Base-by-base conservation (phyloP, 164 flowering plant genomes). In the Chloranthus sessilifolius region DNA sequence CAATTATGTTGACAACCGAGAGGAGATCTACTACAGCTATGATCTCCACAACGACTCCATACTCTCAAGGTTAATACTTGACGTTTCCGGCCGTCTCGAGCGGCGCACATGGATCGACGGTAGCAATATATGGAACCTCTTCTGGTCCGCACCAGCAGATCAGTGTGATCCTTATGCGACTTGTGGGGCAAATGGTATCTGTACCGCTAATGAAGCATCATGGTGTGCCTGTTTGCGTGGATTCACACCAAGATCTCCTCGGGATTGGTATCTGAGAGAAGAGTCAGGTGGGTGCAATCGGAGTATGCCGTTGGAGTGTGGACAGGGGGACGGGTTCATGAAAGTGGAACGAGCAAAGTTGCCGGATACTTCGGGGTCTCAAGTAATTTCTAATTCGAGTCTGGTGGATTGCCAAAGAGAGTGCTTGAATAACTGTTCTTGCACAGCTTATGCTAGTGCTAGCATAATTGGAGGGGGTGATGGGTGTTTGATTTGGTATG, bases 251-350 rank as follows among this genome's bases (percentile, higher is more conserved):
- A 62, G 41, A 26, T 33, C 46, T 0, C 49, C 62, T 0, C 15
- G 24, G 0, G 74, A 61, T 1, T 77, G 82, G 82, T 44, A 4
- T 8, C 15, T 47, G 38, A 44, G 69, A 30, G 72, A 71, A 11
- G 63, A 69, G 25, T 65, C 77, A 3, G 67, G 23, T 1, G 86
- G 86, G 8, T 75, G 81, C 25, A 44, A 42, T 19, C 50, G 74
- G 51, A 6, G 22, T 10, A 47, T 10, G 7, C 14, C 2, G 1
- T 39, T 68, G 1, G 54, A 53, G 36, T 74, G 80, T 22, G 40
- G 66, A 20, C 58, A 27, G 3, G 54, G 55, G 1, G 28, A 55
- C n/a, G 60, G 60, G 36, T 54, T 66, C 22, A 9, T 33, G 15
- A 39, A 33, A 47, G 14, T 22, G 15, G 16, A 25, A 2, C 59